Evolutionary conservation across 176 grass and related monocot genomes (phyloP), one percentile per base, ranked within the genome.

Genomic region (Oryza glumipatula): DNA sequence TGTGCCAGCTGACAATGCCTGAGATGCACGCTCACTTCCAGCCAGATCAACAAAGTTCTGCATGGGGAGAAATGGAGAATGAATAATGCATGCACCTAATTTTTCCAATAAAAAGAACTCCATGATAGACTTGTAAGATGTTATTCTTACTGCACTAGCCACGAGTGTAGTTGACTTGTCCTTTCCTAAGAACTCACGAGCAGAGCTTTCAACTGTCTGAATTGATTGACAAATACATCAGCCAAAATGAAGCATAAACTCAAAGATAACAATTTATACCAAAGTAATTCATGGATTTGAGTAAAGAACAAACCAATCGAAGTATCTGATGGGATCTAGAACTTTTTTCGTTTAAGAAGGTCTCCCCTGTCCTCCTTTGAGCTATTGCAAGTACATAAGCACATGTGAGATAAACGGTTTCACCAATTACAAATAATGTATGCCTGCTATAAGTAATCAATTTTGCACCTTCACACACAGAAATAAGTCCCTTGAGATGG

Each of bases 21-120:
- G 95, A 92, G 88, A 92, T 67, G 92, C 95, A 52, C 95, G 90
- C 75, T 97, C 95, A 89, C 95, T 97, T 88, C 95, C 95, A 38
- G 95, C 95, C 65, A 97, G 81, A 92, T 97, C 95, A 85, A 97
- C 82, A 89, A 97, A 97, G 81, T 94, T 94, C 95, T 97, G 90
- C 80, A 94, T 38, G 16, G 71, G 9, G 1, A 1, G 7, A 41
- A 41, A 41, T 41, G 39, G 76, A 75, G 9, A 78, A 58, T 39
- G 54, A 76, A 65, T 66, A 71, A 4, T 33, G 38, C 49, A 79
- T 49, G 76, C 5, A 52, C 1, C 79, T 69, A 67, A 67, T 32
- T 84, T 51, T 21, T 24, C 5, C 33, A 6, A 71, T 23, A 8
- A 32, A 70, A 60, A 47, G 83, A 64, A 35, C 26, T 69, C 4